These are phyloP conservation scores for Hyaloscypha finlandica DNA, from an alignment of 495 filamentous ascomycete species.

Conservation along the genomic window DNA sequence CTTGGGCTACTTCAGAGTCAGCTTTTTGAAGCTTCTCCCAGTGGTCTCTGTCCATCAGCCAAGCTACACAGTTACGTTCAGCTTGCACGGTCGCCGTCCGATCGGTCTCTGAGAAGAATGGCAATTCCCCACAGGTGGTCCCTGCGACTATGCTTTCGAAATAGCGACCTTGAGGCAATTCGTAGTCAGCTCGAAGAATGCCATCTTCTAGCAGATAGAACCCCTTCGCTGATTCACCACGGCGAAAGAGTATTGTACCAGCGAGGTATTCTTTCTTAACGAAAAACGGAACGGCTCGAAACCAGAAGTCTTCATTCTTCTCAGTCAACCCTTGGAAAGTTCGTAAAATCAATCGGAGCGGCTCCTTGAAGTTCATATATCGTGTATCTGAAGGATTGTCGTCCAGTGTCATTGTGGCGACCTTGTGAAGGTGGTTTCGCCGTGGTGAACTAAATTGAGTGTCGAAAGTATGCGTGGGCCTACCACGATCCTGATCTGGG, in stretches of 20 bases:
- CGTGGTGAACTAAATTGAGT: constrained; percentile 74
- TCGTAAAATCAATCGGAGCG: constrained; percentile 86
- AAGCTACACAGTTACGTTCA: constrained; percentile 79
- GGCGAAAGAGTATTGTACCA: constrained; percentile 73
- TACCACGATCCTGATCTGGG: constrained; percentile 36
- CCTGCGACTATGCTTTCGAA: constrained; percentile 93
- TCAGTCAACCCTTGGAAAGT: constrained; percentile 84
- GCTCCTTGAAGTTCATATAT: constrained; percentile 86
- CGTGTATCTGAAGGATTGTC: constrained; percentile 46
- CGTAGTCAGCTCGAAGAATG: constrained; percentile 85
- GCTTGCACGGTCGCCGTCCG: constrained; percentile 84
- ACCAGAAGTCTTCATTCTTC: constrained; percentile 95
- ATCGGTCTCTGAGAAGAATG: constrained; percentile 89
- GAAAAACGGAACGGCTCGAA: constrained; percentile 73
- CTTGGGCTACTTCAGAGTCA: constrained; percentile 74
- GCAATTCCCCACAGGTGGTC: constrained; percentile 92
- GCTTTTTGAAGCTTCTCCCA: constrained; percentile 72
- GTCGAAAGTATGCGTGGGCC: constrained; percentile 43
- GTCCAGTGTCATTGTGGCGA: constrained; percentile 69
- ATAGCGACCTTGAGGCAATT: constrained; percentile 83
- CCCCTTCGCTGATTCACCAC: constrained; percentile 67
- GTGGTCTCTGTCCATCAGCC: constrained; percentile 68
- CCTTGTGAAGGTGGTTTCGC: constrained; percentile 72
- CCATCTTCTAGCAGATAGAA: constrained; percentile 94
- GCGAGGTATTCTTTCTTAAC: constrained; percentile 60